Conservation (phyloP, 2,329 filamentous ascomycete species). For the Cladosporium sp. region DNA sequence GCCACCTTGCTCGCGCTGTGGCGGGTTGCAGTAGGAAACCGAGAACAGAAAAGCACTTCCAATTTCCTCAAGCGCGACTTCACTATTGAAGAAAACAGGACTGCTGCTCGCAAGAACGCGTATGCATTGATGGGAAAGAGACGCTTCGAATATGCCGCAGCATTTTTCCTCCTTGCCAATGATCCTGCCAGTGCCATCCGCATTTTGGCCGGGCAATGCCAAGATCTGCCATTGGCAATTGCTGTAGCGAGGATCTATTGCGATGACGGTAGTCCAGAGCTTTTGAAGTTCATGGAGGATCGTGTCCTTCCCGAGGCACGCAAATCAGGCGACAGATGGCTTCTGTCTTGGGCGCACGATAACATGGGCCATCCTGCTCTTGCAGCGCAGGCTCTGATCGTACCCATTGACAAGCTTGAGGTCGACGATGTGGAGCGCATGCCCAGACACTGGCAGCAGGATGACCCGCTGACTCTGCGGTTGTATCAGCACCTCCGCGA, state of each 20-base stretch:
- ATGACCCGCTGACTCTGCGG: slow-evolving; percentile 83
- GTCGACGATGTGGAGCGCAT: slow-evolving; percentile 4
- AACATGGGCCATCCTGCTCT: slow-evolving; percentile 77
- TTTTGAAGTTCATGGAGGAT: slow-evolving; percentile 71
- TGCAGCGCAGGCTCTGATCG: slow-evolving; percentile 70
- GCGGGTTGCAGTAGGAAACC: slow-evolving; percentile 88
- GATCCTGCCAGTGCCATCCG: slow-evolving; percentile 79
- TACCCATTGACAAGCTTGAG: slow-evolving; percentile 68
- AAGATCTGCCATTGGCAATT: slow-evolving; percentile 85
- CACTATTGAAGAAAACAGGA: slow-evolving; percentile 77
- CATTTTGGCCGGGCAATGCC: slow-evolving; percentile 79
- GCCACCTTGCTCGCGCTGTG: slow-evolving; percentile 83
- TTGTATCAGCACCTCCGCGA: slow-evolving; percentile 81
- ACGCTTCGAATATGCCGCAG: slow-evolving; percentile 88
- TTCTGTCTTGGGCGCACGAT: slow-evolving; percentile 94
- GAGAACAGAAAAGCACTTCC: slow-evolving; percentile 75
- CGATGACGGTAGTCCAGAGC: slow-evolving; percentile 70
- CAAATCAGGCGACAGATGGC: slow-evolving; percentile 81
- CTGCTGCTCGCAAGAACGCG: slow-evolving; percentile 88
- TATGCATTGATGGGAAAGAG: slow-evolving; percentile 90
- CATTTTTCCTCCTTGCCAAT: slow-evolving; percentile 90
- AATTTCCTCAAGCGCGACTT: slow-evolving; percentile 88
- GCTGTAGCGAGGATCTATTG: slow-evolving; percentile 84
- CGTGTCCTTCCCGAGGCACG: slow-evolving; percentile 73
- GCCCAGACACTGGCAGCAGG: slow-evolving; percentile 55